Conservation (phyloP, 441 rosid genomes). For the Capsella rubella region DNA sequence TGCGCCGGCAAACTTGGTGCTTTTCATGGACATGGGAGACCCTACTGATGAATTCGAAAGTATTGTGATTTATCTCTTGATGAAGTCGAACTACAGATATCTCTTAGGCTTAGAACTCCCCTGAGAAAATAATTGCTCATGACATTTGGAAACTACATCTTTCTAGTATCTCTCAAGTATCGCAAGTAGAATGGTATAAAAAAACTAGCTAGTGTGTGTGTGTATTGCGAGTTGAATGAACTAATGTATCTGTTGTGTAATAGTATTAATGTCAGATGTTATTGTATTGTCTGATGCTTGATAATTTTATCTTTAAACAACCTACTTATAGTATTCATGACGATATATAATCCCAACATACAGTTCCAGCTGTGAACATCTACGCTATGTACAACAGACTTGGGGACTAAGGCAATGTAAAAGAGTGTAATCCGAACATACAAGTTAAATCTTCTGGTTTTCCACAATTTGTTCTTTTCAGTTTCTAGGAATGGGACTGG, state of each 20-base stretch:
- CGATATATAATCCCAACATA: neutral
- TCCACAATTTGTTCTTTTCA: too few species aligned
- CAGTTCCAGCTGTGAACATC: slow-evolving; percentile 66
- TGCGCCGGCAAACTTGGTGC: neutral
- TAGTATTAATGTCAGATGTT: too few species aligned
- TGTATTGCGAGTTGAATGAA: too few species aligned
- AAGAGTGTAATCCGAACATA: slow-evolving; percentile 49
- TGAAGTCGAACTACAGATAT: neutral
- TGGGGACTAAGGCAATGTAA: slow-evolving; percentile 67
- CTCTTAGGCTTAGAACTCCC: too few species aligned
- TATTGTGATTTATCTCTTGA: neutral
- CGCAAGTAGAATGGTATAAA: too few species aligned
- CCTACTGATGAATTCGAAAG: neutral
- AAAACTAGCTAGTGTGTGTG: too few species aligned
- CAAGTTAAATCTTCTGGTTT: slow-evolving; percentile 47
- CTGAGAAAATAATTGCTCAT: too few species aligned
- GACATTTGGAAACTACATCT: too few species aligned
- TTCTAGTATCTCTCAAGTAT: too few species aligned
- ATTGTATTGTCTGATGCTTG: too few species aligned
- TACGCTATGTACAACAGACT: slow-evolving; percentile 70
- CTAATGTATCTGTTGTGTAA: too few species aligned
- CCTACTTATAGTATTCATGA: neutral
- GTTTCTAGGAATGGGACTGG: slow-evolving; percentile 88
- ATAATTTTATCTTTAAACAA: too few species aligned
- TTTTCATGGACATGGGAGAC: neutral